Conservation (phyloP, 1,284 basidiomycete genomes). For the Marasmius fiardii region DNA sequence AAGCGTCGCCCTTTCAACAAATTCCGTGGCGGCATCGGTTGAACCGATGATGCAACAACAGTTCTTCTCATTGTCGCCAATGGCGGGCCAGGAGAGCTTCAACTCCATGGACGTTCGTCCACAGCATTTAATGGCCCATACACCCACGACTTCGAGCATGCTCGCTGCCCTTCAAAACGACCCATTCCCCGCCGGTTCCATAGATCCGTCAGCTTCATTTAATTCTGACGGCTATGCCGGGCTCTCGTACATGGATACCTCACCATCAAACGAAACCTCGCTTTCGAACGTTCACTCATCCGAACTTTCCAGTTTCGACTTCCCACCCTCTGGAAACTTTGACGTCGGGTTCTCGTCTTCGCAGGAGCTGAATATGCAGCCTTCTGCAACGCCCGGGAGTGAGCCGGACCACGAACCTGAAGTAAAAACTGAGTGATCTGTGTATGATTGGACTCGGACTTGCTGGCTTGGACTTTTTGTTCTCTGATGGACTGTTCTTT, state of each 20-base stretch:
- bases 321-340: slow-evolving; percentile 55
- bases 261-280: slow-evolving; percentile 57
- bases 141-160: slow-evolving; percentile 85
- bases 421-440: slow-evolving; percentile 36
- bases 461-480: not conserved
- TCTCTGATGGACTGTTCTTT: not conserved
- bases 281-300: slow-evolving; percentile 52
- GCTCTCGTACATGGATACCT: slow-evolving; percentile 72
- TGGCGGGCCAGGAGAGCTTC: slow-evolving; percentile 76
- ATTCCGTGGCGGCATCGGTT: slow-evolving; percentile 84
- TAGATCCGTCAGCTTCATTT: slow-evolving; percentile 63
- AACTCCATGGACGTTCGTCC: slow-evolving; percentile 56
- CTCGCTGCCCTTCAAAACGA: slow-evolving; percentile 79
- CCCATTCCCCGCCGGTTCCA: slow-evolving; percentile 55
- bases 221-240: slow-evolving; percentile 64
- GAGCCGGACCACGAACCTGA: slow-evolving; percentile 53
- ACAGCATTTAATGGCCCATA: slow-evolving; percentile 58
- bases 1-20: slow-evolving; percentile 82
- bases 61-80: slow-evolving; percentile 76
- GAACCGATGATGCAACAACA: slow-evolving; percentile 87
- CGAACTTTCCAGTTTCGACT: slow-evolving; percentile 65
- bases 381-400: slow-evolving; percentile 48
- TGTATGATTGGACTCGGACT: not conserved
- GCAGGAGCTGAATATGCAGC: slow-evolving; percentile 59
- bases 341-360: slow-evolving; percentile 58